Evolutionary conservation across 192 early-diverging fungal genomes (phyloP).

Genomic region (Umbelopsis ramanniana): DNA sequence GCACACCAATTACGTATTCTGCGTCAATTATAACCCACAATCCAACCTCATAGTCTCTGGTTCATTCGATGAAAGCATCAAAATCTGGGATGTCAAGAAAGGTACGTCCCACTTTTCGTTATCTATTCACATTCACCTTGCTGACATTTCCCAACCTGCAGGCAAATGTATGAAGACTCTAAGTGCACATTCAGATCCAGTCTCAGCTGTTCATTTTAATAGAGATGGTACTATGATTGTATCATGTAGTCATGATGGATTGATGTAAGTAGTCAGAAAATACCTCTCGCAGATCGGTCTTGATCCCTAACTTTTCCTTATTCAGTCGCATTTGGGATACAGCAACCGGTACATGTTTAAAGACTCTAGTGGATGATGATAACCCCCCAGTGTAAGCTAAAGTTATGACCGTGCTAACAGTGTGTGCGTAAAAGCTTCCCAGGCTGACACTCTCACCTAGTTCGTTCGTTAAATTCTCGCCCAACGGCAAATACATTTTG

Average conservation of each 20-base stretch:
- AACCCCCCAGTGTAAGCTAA: slow-evolving; percentile 87
- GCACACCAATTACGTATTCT: slow-evolving; percentile 97
- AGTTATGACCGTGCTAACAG: slow-evolving; percentile 1
- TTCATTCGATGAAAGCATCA: slow-evolving; percentile 96
- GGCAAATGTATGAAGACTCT: slow-evolving; percentile 91
- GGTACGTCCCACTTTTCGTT: too few relatives aligned
- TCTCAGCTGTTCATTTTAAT: slow-evolving; percentile 95
- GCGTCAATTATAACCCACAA: slow-evolving; percentile 95
- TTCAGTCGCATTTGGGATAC: slow-evolving; percentile 97
- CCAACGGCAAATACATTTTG: slow-evolving; percentile 98
- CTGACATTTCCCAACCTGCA: slow-evolving; percentile 30
- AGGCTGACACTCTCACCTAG: too few relatives aligned
- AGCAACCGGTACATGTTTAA: slow-evolving; percentile 95
- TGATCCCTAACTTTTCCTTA: background rate
- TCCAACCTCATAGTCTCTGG: slow-evolving; percentile 95
- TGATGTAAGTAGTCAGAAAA: slow-evolving; percentile 70
- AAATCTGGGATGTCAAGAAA: slow-evolving; percentile 94
- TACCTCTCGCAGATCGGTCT: background rate
- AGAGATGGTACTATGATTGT: slow-evolving; percentile 97
- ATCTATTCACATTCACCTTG: background rate
- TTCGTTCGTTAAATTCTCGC: slow-evolving; percentile 97
- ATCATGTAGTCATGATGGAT: slow-evolving; percentile 91
- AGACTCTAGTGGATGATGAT: slow-evolving; percentile 95
- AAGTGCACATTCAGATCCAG: slow-evolving; percentile 95
- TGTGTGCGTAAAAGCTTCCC: too few relatives aligned